Conservation (phyloP, 2,329 filamentous ascomycete genomes). For the Aschersonia sp. region DNA sequence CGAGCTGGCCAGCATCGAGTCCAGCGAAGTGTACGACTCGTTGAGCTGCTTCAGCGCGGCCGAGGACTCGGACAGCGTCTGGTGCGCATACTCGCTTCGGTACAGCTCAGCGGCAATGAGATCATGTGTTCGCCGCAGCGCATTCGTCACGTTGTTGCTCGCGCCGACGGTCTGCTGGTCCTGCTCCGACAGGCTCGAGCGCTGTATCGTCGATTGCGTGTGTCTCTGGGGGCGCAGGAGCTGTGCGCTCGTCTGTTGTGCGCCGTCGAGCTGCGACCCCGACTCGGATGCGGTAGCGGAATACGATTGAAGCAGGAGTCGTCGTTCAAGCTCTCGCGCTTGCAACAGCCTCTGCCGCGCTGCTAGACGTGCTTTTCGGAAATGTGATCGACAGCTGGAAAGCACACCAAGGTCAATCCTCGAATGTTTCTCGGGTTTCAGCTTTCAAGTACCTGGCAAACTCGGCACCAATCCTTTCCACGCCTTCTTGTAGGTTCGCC, state of each 20-base stretch:
- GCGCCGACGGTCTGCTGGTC: conserved; percentile 63
- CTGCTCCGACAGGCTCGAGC: conserved; percentile 38
- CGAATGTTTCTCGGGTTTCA: neutral
- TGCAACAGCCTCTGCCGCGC: conserved; percentile 62
- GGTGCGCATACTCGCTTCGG: conserved; percentile 77
- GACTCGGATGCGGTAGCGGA: conserved; percentile 25
- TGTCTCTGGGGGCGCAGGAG: conserved; percentile 10
- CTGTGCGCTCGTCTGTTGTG: conserved; percentile 7
- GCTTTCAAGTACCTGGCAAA: conserved; percentile 44
- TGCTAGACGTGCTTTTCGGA: conserved; percentile 67
- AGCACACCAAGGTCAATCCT: neutral
- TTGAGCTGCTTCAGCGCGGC: conserved; percentile 68
- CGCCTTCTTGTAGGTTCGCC: conserved; percentile 49
- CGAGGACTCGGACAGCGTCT: conserved; percentile 75
- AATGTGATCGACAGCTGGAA: conserved; percentile 45
- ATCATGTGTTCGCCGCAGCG: conserved; percentile 72
- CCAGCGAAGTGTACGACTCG: conserved; percentile 68
- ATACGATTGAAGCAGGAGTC: conserved; percentile 57
- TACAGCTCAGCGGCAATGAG: conserved; percentile 75
- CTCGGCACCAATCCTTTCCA: conserved; percentile 54
- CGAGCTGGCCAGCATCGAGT: conserved; percentile 61
- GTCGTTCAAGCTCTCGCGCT: conserved; percentile 63
- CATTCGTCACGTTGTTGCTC: conserved; percentile 69
- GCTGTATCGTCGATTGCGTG: conserved; percentile 16
- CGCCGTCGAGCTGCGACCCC: conserved; percentile 12